These are phyloP conservation scores for Xylaria sp. DNA, from an alignment of 2,329 filamentous ascomycete species.

Conservation along the genomic window DNA sequence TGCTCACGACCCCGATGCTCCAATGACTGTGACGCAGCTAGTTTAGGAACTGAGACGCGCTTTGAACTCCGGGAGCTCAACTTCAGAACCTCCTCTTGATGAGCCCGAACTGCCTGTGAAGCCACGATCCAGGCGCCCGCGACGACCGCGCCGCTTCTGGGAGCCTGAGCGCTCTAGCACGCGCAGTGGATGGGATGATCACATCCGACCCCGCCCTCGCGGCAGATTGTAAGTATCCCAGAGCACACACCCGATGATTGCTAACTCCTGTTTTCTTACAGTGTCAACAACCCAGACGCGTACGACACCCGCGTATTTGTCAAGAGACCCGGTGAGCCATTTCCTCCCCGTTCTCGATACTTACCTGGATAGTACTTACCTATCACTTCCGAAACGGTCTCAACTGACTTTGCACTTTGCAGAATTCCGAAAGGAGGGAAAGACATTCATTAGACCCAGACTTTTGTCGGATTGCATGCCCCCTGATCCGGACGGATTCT, in stretches of 20 bases:
- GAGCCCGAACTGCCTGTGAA: background rate
- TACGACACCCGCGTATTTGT: background rate
- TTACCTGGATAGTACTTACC: background rate
- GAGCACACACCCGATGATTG: background rate
- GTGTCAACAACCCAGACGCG: background rate
- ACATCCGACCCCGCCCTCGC: background rate
- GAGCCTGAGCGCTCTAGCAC: background rate
- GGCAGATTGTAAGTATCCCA: slow-evolving; percentile 3
- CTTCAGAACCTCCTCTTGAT: background rate
- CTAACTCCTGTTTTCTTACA: background rate
- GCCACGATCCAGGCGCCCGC: background rate
- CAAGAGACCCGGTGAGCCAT: background rate
- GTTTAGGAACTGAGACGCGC: slow-evolving; percentile 5
- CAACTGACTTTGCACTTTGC: background rate
- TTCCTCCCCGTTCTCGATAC: too few species aligned
- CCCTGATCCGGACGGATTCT: background rate
- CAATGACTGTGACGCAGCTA: background rate
- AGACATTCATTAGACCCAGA: background rate
- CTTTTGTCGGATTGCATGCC: background rate
- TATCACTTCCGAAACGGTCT: background rate
- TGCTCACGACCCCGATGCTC: background rate
- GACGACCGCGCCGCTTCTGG: background rate
- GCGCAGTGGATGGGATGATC: slow-evolving; percentile 17
- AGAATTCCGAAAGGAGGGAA: background rate
- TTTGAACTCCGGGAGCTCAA: background rate